A percentile compares a stretch with the other conserved stretches of the same genome.
Conservation (phyloP, 768 basidiomycete species). For the Leccinellum rugosiceps region DNA sequence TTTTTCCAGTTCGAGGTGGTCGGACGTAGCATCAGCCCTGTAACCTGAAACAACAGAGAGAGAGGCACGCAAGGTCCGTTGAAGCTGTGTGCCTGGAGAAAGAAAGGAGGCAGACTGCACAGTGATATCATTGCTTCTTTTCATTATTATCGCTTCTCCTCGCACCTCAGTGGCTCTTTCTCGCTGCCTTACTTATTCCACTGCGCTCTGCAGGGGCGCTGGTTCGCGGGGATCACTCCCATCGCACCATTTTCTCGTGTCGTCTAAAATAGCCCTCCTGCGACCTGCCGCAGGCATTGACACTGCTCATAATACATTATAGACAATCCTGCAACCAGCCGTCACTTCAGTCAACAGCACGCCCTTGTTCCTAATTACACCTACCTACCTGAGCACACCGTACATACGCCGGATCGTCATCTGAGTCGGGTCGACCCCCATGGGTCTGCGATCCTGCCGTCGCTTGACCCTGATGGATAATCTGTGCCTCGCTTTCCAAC, state of each 20-base stretch:
- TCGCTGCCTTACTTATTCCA: not conserved
- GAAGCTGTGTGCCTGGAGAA: constrained; percentile 6
- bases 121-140: constrained; percentile 6
- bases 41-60: constrained; percentile 3
- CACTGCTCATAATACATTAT: constrained; percentile 7
- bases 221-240: constrained; percentile 15
- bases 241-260: not conserved
- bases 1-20: not conserved
- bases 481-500: constrained; percentile 4
- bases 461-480: constrained; percentile 5
- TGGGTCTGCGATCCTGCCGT: not conserved
- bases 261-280: not conserved
- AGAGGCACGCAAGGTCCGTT: constrained; percentile 1
- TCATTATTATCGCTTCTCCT: constrained; percentile 2
- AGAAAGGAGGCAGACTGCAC: not conserved
- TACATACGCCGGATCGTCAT: not conserved
- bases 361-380: not conserved
- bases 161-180: constrained; percentile 7
- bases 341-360: not conserved
- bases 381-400: not conserved
- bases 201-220: constrained; percentile 2
- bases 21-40: constrained; percentile 2
- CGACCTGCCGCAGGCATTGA: not conserved
- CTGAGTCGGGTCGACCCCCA: not conserved
- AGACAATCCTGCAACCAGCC: not conserved